Evolutionary conservation across 2,329 filamentous ascomycete species (phyloP).

Genomic region (Aspergillus uvarum): DNA sequence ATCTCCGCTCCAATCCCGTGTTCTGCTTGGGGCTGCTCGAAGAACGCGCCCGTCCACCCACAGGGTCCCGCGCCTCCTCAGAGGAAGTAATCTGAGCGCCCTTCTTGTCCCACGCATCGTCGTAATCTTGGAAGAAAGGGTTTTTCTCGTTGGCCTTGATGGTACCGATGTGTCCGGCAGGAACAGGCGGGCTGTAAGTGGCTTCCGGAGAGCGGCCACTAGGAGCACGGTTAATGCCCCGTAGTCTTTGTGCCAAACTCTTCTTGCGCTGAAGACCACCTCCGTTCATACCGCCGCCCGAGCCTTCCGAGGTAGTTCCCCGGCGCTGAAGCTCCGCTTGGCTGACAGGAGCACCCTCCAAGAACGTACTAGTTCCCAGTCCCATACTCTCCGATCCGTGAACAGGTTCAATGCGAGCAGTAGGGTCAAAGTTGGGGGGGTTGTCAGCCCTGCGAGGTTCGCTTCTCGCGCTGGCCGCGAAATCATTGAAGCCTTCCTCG

Average conservation of each 20-base stretch:
- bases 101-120: conserved; percentile 65
- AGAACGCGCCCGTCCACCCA: conserved; percentile 42
- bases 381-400: conserved; percentile 83
- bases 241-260: conserved; percentile 87
- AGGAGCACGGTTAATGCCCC: conserved; percentile 71
- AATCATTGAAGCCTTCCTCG: conserved; percentile 86
- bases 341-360: conserved; percentile 89
- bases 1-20: conserved; percentile 60
- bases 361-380: conserved; percentile 89
- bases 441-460: conserved; percentile 35
- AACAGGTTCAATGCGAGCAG: conserved; percentile 65
- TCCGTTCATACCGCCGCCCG: conserved; percentile 39
- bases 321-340: conserved; percentile 73
- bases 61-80: conserved; percentile 43
- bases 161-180: conserved; percentile 33
- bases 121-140: conserved; percentile 82
- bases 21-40: conserved; percentile 61
- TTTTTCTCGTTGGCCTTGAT: conserved; percentile 57
- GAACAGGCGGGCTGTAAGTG: conserved; percentile 24
- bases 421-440: conserved; percentile 62
- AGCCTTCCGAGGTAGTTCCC: conserved; percentile 64
- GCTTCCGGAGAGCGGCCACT: conserved; percentile 62
- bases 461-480: conserved; percentile 50
- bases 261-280: conserved; percentile 82
- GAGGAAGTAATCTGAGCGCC: conserved; percentile 57